phyloP scores from a whole-genome alignment of 192 early-diverging fungal genomes.

The Globomyces pollinis-pini region DNA sequence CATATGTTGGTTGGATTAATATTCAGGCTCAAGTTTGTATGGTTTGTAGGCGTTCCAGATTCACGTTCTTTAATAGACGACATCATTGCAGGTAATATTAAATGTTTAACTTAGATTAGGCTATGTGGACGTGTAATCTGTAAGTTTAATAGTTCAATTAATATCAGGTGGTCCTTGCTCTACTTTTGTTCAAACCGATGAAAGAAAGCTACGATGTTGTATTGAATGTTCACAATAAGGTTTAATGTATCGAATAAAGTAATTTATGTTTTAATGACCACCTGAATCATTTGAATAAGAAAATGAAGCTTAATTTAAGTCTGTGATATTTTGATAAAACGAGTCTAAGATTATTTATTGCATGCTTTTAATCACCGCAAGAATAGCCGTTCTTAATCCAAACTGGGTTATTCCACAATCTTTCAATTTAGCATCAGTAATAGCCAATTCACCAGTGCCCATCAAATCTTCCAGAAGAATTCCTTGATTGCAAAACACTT shows the following conservation, averaged over 20 bases:
- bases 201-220: not conserved
- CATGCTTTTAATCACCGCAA: not conserved
- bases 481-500: not conserved
- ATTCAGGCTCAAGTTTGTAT: not conserved
- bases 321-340: too few species aligned
- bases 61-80: conserved; percentile 6
- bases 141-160: not conserved
- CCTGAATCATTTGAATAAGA: too few species aligned
- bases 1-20: not conserved
- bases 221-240: not conserved
- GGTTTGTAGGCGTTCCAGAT: not conserved
- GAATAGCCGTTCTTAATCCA: not conserved
- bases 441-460: not conserved
- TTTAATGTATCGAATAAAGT: not conserved
- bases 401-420: not conserved
- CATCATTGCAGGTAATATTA: conserved; percentile 7
- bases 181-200: too few species aligned
- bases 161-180: too few species aligned
- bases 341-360: too few species aligned
- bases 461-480: not conserved
- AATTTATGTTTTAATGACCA: too few species aligned
- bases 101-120: not conserved
- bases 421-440: not conserved
- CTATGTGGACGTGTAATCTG: not conserved
- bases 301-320: too few species aligned